phyloP scores from a whole-genome alignment of 2,329 filamentous ascomycete genomes.

The Penicillium sp. region DNA sequence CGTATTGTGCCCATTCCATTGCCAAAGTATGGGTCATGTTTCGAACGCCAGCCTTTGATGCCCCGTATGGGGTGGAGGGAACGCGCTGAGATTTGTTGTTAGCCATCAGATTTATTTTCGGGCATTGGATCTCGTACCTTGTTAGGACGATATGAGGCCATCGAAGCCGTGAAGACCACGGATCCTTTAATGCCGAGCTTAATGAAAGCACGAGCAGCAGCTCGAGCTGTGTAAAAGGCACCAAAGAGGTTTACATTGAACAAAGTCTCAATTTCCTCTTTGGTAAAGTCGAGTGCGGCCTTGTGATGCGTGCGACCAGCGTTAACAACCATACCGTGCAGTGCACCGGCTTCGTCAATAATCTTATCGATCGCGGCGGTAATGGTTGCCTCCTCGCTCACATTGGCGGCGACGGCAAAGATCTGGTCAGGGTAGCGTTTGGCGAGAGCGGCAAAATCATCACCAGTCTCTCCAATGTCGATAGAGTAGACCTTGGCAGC shows the following conservation, averaged over 20 bases:
- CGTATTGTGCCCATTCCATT: slow-evolving; percentile 51
- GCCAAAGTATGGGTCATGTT: slow-evolving; percentile 36
- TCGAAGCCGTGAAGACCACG: slow-evolving; percentile 49
- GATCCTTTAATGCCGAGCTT: slow-evolving; percentile 38
- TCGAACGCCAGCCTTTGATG: slow-evolving; percentile 45
- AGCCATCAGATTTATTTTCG: too few relatives aligned
- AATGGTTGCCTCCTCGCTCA: slow-evolving; percentile 51
- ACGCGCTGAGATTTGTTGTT: slow-evolving; percentile 29
- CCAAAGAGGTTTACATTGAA: slow-evolving; percentile 44
- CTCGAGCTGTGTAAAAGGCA: slow-evolving; percentile 28
- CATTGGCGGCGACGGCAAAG: slow-evolving; percentile 47
- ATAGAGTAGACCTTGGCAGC: slow-evolving; percentile 50
- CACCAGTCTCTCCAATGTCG: slow-evolving; percentile 40
- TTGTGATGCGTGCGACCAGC: slow-evolving; percentile 57
- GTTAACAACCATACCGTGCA: slow-evolving; percentile 56
- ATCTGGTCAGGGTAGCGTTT: slow-evolving; percentile 45
- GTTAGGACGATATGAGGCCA: slow-evolving; percentile 51
- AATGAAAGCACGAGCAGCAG: slow-evolving; percentile 38
- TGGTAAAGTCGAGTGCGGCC: slow-evolving; percentile 53
- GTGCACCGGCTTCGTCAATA: slow-evolving; percentile 44
- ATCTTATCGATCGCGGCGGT: slow-evolving; percentile 49
- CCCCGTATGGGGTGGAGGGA: slow-evolving; percentile 48
- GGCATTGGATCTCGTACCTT: not conserved
- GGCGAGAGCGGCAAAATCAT: slow-evolving; percentile 19
- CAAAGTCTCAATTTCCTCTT: slow-evolving; percentile 49